Evolutionary conservation across 148 eudicot genomes (phyloP).

Genomic region (Arctostaphylos glauca): DNA sequence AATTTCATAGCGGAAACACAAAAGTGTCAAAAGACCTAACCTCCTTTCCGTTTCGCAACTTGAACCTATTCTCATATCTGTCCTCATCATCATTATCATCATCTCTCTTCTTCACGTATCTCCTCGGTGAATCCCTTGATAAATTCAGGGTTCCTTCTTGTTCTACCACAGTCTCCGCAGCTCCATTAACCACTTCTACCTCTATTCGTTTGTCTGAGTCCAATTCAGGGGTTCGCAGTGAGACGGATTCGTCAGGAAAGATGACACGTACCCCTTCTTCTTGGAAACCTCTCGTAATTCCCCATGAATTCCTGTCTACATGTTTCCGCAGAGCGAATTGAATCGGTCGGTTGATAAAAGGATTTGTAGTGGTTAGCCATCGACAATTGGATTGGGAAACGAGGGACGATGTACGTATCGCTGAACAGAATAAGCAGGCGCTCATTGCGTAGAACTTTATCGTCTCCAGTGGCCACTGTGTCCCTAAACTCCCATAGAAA

Average conservation of each 20-base stretch:
- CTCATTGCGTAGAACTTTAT: conserved; percentile 27
- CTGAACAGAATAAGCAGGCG: conserved; percentile 35
- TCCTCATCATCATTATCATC: conserved; percentile 30
- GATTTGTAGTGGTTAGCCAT: conserved; percentile 20
- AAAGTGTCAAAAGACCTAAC: conserved; percentile 22
- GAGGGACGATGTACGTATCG: conserved; percentile 19
- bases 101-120: conserved; percentile 24
- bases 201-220: conserved; percentile 16
- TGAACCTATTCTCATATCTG: conserved; percentile 43
- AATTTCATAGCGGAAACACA: too few relatives aligned
- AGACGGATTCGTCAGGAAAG: conserved; percentile 35
- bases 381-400: conserved; percentile 19
- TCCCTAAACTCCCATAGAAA: too few relatives aligned
- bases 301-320: conserved; percentile 17
- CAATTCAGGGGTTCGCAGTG: conserved; percentile 2
- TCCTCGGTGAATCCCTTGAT: neutral
- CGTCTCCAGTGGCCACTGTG: neutral
- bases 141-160: conserved; percentile 15
- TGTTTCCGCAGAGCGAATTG: conserved; percentile 13
- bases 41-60: conserved; percentile 77
- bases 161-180: conserved; percentile 8
- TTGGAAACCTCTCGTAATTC: conserved; percentile 32
- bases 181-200: conserved; percentile 12
- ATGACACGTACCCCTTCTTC: conserved; percentile 43
- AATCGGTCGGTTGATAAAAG: conserved; percentile 20